phyloP scores from a whole-genome alignment of 306 rosid genomes.

The Delonix regia region DNA sequence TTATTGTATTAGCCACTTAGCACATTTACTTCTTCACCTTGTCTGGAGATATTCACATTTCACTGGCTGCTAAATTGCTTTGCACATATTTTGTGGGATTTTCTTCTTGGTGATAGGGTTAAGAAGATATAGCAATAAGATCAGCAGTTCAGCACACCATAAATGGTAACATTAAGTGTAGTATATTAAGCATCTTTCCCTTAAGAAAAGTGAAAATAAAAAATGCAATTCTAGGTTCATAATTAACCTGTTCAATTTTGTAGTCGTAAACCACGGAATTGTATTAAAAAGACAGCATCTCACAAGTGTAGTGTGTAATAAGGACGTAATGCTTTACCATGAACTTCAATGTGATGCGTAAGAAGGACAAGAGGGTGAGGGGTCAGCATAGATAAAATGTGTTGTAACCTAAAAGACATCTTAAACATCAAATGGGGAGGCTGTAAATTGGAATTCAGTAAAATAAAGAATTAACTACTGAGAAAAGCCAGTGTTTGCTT shows the following conservation, averaged over 20 bases:
- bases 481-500: neutral
- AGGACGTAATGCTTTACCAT: neutral
- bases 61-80: neutral
- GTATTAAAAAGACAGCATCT: too few species aligned
- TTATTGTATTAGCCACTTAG: neutral
- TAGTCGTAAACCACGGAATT: neutral
- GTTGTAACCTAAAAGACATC: neutral
- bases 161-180: too few species aligned
- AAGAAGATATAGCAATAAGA: neutral
- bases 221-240: too few species aligned
- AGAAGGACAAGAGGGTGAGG: neutral
- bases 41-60: neutral
- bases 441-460: neutral
- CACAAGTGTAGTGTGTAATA: neutral
- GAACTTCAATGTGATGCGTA: neutral
- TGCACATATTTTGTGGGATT: neutral
- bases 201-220: neutral
- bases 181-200: too few species aligned
- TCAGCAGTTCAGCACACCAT: neutral
- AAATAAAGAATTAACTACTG: constrained; percentile 4
- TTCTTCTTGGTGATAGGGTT: neutral
- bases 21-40: neutral
- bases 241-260: neutral
- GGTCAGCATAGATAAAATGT: neutral
- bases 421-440: neutral